Base-by-base conservation (phyloP, 805 yeast genomes). In the Nakazawaea wickerhamii region DNA sequence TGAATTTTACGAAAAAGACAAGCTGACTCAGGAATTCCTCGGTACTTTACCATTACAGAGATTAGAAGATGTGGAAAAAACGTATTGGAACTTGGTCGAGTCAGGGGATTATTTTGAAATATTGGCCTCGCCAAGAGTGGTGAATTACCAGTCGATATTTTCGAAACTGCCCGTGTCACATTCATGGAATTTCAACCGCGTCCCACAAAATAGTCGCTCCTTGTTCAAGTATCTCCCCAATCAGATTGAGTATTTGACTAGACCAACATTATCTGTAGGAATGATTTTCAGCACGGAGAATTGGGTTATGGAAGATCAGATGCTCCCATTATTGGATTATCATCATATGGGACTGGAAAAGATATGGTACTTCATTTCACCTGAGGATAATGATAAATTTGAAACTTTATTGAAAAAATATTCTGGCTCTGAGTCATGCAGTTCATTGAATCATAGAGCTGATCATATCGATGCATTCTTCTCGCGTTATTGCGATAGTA, bases 291-390 rank as follows among this genome's bases (percentile, higher is more conserved):
- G 81, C 38, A 60, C 74, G 2, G 71, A 71, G 40, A 67, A 75
- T 34, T 83, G 87, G 87, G 57, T 60, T 17, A 57, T 70, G 41
- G 84, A 77, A 49, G 89, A 82, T 48, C 83, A 77, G 47, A 75
- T 73, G 55, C 56, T 81, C 2, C 77, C 77, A 34, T 53, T 64
- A 9, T 60, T 71, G 22, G 78, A 76, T 52, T 81, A 70, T 47
- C 75, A 70, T 36, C 78, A 77, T 48, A 49, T 66, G 38, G 90
- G 89, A 2, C 73, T 73, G 5, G 52, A 65, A 11, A 75, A 71
- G 52, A 52, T 73, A 15, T 79, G 87, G 85, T 80, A 77, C 47
- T 70, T 79, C 43, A 67, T 83, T n/a, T 73, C 82, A 0, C 81
- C 80, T 13, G 63, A 65, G 51, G 76, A 75, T 40, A 69, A 70